Evolutionary conservation across 2,329 filamentous ascomycete species (phyloP).

Genomic region (Neonectria ditissima): DNA sequence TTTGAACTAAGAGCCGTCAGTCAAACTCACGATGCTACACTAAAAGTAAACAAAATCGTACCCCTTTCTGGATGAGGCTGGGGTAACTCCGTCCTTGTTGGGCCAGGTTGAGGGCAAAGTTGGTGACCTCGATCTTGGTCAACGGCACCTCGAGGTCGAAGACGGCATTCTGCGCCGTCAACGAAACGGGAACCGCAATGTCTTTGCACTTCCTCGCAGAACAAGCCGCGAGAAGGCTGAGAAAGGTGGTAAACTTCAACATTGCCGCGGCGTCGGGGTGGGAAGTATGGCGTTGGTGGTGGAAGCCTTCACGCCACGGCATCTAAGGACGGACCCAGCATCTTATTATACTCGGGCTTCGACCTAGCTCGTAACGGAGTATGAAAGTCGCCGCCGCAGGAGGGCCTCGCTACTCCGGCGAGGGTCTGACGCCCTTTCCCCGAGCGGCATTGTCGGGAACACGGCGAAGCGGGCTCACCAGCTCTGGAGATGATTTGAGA

Average conservation of each 20-base stretch:
- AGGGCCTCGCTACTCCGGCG: slow-evolving; percentile 11
- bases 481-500: neutral
- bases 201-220: slow-evolving; percentile 58
- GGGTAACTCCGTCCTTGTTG: slow-evolving; percentile 64
- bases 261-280: slow-evolving; percentile 28
- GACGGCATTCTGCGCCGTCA: slow-evolving; percentile 64
- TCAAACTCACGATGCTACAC: neutral
- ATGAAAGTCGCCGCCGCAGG: slow-evolving; percentile 8
- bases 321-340: neutral
- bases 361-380: neutral
- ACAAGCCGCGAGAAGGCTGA: slow-evolving; percentile 43
- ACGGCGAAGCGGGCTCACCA: neutral
- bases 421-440: neutral
- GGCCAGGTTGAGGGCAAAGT: slow-evolving; percentile 64
- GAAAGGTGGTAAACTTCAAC: slow-evolving; percentile 37
- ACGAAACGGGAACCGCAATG: slow-evolving; percentile 66
- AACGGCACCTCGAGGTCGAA: slow-evolving; percentile 63
- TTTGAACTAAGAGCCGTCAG: slow-evolving; percentile 54
- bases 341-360: slow-evolving; percentile 35
- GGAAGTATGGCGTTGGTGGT: slow-evolving; percentile 4
- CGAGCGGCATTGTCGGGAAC: neutral
- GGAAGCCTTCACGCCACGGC: slow-evolving; percentile 24
- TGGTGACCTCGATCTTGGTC: slow-evolving; percentile 67
- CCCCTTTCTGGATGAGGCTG: slow-evolving; percentile 56
- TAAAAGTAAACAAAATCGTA: slow-evolving; percentile 43